Conservation (phyloP, 169 alveolate genomes). For the Plasmodium reichenowi region DNA sequence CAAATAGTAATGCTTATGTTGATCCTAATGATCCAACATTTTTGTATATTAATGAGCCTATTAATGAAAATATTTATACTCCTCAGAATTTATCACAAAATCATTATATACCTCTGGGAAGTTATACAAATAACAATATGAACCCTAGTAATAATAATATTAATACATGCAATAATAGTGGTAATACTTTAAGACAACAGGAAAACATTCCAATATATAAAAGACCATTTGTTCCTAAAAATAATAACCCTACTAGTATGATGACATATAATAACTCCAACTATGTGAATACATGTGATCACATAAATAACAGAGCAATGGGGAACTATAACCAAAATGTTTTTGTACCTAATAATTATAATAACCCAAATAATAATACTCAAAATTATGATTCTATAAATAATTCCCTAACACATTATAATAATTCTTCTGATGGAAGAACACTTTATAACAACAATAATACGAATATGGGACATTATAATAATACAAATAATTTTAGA, state of each 20-base stretch:
- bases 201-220: constrained; percentile 61
- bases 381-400: constrained; percentile 22
- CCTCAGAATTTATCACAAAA: constrained; percentile 31
- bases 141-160: constrained; percentile 4
- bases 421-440: constrained; percentile 18
- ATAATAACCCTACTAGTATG: constrained; percentile 17
- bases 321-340: constrained; percentile 13
- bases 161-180: background rate
- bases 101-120: constrained; percentile 39
- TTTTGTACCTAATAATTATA: constrained; percentile 16
- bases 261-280: constrained; percentile 20
- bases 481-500: constrained; percentile 16
- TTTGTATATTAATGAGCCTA: constrained; percentile 71
- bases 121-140: background rate
- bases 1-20: constrained; percentile 72
- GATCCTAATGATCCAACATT: constrained; percentile 77
- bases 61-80: constrained; percentile 23
- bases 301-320: background rate
- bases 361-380: background rate
- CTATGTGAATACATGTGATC: constrained; percentile 7
- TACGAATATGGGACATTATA: constrained; percentile 42
- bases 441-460: constrained; percentile 1
- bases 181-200: background rate
- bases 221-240: constrained; percentile 41
- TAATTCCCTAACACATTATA: constrained; percentile 37